Percentiles rank a stretch among this genome's conserved stretches.
Conservation (phyloP, 2,329 filamentous ascomycete species). For the Fusarium lyarnte region DNA sequence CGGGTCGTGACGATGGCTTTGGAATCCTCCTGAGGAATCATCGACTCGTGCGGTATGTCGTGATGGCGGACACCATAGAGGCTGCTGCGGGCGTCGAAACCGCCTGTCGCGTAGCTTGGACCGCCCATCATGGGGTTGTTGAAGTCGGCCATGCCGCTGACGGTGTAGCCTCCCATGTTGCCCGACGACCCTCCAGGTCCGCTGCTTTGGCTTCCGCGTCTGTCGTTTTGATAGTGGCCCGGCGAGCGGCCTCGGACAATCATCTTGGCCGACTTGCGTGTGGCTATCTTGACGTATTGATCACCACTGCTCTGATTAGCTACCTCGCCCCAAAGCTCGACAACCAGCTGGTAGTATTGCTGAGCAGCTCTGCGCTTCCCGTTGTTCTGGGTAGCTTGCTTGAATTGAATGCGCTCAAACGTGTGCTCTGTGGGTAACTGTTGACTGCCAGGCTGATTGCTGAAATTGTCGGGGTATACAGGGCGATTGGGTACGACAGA, state of each 20-base stretch:
- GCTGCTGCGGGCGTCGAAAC: conserved; percentile 43
- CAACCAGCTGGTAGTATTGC: conserved; percentile 91
- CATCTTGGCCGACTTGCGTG: conserved; percentile 79
- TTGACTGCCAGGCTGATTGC: conserved; percentile 44
- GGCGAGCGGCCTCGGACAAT: conserved; percentile 88
- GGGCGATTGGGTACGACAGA: conserved; percentile 41
- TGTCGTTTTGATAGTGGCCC: conserved; percentile 79
- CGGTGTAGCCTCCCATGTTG: conserved; percentile 59
- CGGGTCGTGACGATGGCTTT: conserved; percentile 61
- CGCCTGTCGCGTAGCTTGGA: conserved; percentile 35
- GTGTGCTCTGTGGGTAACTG: conserved; percentile 64
- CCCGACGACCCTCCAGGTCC: conserved; percentile 73
- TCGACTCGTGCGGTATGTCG: conserved; percentile 60
- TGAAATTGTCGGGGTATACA: conserved; percentile 56
- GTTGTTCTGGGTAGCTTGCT: conserved; percentile 93
- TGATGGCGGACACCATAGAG: conserved; percentile 59
- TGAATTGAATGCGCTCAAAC: conserved; percentile 94
- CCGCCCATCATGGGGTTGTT: conserved; percentile 49
- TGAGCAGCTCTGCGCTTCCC: conserved; percentile 90
- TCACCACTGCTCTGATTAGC: conserved; percentile 56
- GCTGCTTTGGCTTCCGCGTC: conserved; percentile 74
- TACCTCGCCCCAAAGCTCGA: conserved; percentile 81
- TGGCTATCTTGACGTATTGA: conserved; percentile 76
- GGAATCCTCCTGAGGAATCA: conserved; percentile 62
- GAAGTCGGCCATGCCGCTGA: conserved; percentile 45